Percentiles rank a stretch among this genome's conserved stretches.
Conservation (phyloP, 129 eudicot species). For the Saussurea involucrata region DNA sequence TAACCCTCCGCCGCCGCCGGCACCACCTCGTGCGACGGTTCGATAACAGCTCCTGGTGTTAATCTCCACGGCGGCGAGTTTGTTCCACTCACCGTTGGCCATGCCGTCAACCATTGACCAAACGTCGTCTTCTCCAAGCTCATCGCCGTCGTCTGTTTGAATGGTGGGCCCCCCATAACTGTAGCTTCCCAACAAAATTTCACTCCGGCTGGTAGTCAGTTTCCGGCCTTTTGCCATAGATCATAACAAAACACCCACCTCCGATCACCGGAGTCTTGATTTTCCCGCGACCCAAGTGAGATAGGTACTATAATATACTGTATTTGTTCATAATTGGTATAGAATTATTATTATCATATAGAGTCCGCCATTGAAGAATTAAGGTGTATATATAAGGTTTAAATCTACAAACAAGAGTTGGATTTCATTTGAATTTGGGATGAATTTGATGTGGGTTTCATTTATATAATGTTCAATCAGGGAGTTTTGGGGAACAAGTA, state of each 20-base stretch:
- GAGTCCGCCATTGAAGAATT: constrained; percentile 28
- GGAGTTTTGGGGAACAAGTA: constrained; percentile 18
- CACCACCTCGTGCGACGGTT: neutral
- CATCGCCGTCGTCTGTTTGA: constrained; percentile 29
- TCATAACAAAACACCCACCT: constrained; percentile 12
- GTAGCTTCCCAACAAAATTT: constrained; percentile 49
- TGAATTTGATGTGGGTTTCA: constrained; percentile 48
- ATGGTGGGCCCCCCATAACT: constrained; percentile 10
- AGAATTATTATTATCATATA: neutral
- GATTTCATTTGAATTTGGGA: constrained; percentile 61
- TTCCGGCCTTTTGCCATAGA: constrained; percentile 68
- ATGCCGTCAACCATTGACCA: constrained; percentile 62
- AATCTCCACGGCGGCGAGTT: constrained; percentile 39
- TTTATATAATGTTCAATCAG: constrained; percentile 22
- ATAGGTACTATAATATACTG: neutral
- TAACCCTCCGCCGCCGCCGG: constrained; percentile 48
- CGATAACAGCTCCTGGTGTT: constrained; percentile 21
- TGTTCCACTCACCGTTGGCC: constrained; percentile 30
- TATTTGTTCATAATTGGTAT: constrained; percentile 17
- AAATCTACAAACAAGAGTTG: neutral
- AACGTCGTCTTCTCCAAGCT: constrained; percentile 60
- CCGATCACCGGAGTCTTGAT: constrained; percentile 17
- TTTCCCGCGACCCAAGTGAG: constrained; percentile 21
- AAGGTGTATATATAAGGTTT: constrained; percentile 43
- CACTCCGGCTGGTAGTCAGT: constrained; percentile 59